Evolutionary conservation across 1,284 basidiomycete genomes (phyloP), one percentile per base, ranked within the genome.

Genomic region (Sphagnurus paluster): DNA sequence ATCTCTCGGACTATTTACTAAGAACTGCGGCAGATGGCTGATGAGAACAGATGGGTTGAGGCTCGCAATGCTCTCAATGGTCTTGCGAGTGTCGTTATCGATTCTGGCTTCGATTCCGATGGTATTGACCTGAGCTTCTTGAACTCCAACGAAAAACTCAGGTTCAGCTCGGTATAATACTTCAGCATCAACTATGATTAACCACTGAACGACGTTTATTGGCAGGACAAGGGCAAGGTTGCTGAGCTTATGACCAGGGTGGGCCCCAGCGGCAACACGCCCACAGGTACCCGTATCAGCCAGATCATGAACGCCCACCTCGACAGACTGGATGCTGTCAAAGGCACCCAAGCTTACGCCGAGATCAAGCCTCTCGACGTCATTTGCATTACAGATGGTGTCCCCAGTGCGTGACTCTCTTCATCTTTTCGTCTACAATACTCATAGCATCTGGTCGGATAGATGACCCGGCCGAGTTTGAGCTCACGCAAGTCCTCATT

Each of bases 321-420:
- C 17, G 17, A 38, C n/a, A 44, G 37, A 23, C 42, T 58, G 11
- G 50, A 58, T 16, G 41, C 37, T 2, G 48, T 33, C 4, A 50
- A 37, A 14, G 42, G 44, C 24, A 44, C 28, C 2, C 9, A 20
- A 1, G 47, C 42, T 1, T 46, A 50, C 30, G 35, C 24, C 3
- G 23, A 37, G 19, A 56, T 54, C 34, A 57, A 57, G 36, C 56
- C 55, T 4, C 39, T 57, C 13, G 50, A 57, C 35, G 28, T 56
- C 33, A 52, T 59, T 26, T 41, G 53, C 19, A 58, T 59, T 23
- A 58, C 58, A 13, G 58, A 59, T 24, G 58, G 58, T 24, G 49
- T 42, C 17, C 48, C 53, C 10, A 47, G 53, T 49, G 44, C 37
- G 42, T 41, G 6, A 9, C 19, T 16, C 24, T 1, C 13, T 33